Percentiles rank a stretch among this genome's conserved stretches.
Conservation (phyloP, 78 protist species). For the Speleostelium caveatum region DNA sequence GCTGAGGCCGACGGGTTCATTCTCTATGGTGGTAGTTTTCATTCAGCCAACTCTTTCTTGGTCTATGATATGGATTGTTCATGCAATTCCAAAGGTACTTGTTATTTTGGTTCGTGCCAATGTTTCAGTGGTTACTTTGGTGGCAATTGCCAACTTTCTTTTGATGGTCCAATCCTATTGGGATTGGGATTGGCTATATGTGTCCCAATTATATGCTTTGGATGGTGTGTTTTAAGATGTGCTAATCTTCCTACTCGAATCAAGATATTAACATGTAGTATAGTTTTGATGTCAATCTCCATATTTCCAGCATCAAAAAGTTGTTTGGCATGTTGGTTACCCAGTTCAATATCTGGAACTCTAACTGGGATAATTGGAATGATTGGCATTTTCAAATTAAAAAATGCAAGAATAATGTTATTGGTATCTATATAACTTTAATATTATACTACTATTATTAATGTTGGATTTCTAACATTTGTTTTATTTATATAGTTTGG, state of each 20-base stretch:
- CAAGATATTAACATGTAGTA: constrained; percentile 5
- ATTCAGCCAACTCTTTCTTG: neutral
- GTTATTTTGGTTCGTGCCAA: constrained; percentile 32
- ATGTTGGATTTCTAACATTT: too few relatives aligned
- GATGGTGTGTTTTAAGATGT: constrained; percentile 51
- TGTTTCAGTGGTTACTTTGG: constrained; percentile 57
- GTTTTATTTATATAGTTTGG: too few relatives aligned
- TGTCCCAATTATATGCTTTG: constrained; percentile 51
- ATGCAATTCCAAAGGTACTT: constrained; percentile 26
- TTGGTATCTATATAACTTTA: neutral
- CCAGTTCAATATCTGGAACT: neutral
- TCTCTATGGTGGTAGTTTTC: constrained; percentile 9
- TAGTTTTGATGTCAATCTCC: constrained; percentile 1
- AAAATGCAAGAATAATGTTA: neutral
- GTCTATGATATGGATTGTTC: neutral
- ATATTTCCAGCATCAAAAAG: neutral
- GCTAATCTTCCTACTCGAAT: constrained; percentile 9
- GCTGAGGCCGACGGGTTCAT: neutral
- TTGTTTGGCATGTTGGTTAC: constrained; percentile 33
- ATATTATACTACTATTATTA: too few relatives aligned
- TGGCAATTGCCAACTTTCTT: constrained; percentile 7
- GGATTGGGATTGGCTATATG: constrained; percentile 42
- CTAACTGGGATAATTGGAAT: constrained; percentile 10
- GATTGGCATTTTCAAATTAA: constrained; percentile 12
- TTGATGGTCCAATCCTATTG: constrained; percentile 43